These are phyloP conservation scores for Helenozyma baotianmanensis DNA, from an alignment of 805 yeast species.

Conservation along the genomic window DNA sequence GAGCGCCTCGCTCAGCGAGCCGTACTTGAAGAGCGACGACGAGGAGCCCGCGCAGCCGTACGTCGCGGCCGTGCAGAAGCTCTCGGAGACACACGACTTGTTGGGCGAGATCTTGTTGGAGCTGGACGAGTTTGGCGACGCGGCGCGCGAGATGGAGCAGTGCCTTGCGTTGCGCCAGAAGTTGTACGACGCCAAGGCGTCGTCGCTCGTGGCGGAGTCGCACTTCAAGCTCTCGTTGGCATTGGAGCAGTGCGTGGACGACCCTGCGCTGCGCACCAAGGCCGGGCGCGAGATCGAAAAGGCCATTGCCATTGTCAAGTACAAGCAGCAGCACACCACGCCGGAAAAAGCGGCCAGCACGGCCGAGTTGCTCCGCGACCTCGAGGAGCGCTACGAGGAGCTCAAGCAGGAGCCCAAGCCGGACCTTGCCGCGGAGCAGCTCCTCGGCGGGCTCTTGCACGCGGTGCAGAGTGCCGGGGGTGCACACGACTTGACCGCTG, in stretches of 20 bases:
- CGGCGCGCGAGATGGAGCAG: constrained; percentile 61
- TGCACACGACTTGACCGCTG: background rate
- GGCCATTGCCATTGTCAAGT: constrained; percentile 44
- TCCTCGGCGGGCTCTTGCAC: constrained; percentile 52
- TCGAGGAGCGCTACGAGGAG: constrained; percentile 53
- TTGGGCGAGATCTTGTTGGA: constrained; percentile 90
- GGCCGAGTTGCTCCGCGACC: constrained; percentile 50
- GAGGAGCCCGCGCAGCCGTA: constrained; percentile 30
- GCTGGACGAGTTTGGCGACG: constrained; percentile 79
- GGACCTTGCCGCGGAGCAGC: constrained; percentile 46
- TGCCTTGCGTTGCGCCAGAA: constrained; percentile 52
- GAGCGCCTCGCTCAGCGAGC: constrained; percentile 9
- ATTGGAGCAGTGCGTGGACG: constrained; percentile 62
- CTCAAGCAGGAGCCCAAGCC: constrained; percentile 48
- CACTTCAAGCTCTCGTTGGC: constrained; percentile 80
- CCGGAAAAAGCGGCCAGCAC: constrained; percentile 32
- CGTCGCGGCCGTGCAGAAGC: constrained; percentile 41
- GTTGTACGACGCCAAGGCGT: constrained; percentile 43
- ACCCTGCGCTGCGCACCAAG: constrained; percentile 39
- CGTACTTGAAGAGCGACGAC: constrained; percentile 27
- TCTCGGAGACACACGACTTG: constrained; percentile 72
- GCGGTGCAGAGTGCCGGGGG: constrained; percentile 19
- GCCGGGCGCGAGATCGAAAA: constrained; percentile 52
- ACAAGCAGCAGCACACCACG: constrained; percentile 36
- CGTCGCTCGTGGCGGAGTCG: constrained; percentile 67